Conservation (phyloP, 2,329 filamentous ascomycete species). For the Camillea tinctor region DNA sequence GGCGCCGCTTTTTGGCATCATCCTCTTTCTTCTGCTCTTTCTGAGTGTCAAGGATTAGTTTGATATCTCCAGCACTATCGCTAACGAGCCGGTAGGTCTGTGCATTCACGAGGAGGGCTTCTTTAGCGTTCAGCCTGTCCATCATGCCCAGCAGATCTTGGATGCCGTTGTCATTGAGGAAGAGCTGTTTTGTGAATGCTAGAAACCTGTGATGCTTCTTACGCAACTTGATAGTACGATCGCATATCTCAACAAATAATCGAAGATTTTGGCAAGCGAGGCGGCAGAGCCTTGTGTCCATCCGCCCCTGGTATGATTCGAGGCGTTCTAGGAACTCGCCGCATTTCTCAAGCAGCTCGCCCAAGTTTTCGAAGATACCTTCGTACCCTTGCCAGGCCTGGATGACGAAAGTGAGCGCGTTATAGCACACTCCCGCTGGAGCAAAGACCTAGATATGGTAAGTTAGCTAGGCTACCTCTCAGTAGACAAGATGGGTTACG, state of each 20-base stretch:
- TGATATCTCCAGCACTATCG: constrained; percentile 31
- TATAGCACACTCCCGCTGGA: constrained; percentile 35
- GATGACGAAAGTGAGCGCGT: constrained; percentile 37
- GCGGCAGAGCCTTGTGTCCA: constrained; percentile 32
- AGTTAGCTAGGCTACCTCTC: constrained; percentile 9
- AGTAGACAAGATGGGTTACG: background rate
- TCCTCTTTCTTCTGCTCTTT: constrained; percentile 32
- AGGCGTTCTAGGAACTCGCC: constrained; percentile 35
- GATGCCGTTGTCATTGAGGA: constrained; percentile 36
- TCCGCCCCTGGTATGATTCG: constrained; percentile 32
- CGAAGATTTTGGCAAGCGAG: constrained; percentile 36
- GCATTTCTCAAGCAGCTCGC: constrained; percentile 33
- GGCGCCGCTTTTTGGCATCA: constrained; percentile 32
- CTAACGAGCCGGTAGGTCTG: constrained; percentile 35
- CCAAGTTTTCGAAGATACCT: constrained; percentile 35
- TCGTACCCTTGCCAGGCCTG: constrained; percentile 36
- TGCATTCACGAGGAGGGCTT: constrained; percentile 32
- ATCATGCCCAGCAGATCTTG: constrained; percentile 33
- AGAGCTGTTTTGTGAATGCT: constrained; percentile 34
- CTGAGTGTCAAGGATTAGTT: constrained; percentile 30
- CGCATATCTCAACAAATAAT: constrained; percentile 37
- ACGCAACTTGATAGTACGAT: constrained; percentile 30
- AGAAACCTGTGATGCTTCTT: constrained; percentile 30
- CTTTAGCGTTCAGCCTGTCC: constrained; percentile 34
- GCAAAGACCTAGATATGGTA: constrained; percentile 32